A percentile compares a stretch with the other conserved stretches of the same genome.
phyloP scores from a whole-genome alignment of 805 yeast species.

The Hanseniaspora singularis region DNA sequence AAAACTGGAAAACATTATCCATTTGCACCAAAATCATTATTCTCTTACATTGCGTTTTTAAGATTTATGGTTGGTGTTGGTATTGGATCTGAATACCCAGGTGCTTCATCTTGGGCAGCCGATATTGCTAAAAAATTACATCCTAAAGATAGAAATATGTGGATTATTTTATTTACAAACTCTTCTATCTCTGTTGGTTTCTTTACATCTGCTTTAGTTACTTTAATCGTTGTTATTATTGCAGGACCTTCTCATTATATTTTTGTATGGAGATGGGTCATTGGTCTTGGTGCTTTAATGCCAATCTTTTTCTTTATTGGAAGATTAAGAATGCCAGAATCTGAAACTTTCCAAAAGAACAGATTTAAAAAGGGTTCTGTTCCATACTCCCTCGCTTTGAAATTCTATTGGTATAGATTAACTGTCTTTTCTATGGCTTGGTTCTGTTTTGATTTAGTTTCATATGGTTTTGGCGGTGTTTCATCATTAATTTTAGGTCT shows the following conservation, averaged over 20 bases:
- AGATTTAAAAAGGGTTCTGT: constrained; percentile 49
- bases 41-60: constrained; percentile 71
- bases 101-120: constrained; percentile 75
- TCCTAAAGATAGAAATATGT: constrained; percentile 73
- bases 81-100: constrained; percentile 91
- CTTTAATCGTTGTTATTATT: constrained; percentile 76
- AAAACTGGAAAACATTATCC: constrained; percentile 36
- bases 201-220: constrained; percentile 72
- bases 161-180: constrained; percentile 81
- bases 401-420: constrained; percentile 76
- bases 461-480: constrained; percentile 77
- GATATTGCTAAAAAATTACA: constrained; percentile 88
- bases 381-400: constrained; percentile 59
- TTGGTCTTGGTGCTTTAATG: constrained; percentile 82
- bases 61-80: constrained; percentile 83
- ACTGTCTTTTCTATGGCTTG: constrained; percentile 61
- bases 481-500: constrained; percentile 55
- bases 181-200: constrained; percentile 79
- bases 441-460: constrained; percentile 83
- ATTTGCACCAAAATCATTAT: constrained; percentile 44
- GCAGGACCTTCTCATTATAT: constrained; percentile 57
- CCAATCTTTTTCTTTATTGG: constrained; percentile 67
- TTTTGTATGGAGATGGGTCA: constrained; percentile 82
- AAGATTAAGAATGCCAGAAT: constrained; percentile 65
- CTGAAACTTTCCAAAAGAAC: constrained; percentile 56